phyloP scores from a whole-genome alignment of 2,329 filamentous ascomycete genomes.

The Penicillium sp. region DNA sequence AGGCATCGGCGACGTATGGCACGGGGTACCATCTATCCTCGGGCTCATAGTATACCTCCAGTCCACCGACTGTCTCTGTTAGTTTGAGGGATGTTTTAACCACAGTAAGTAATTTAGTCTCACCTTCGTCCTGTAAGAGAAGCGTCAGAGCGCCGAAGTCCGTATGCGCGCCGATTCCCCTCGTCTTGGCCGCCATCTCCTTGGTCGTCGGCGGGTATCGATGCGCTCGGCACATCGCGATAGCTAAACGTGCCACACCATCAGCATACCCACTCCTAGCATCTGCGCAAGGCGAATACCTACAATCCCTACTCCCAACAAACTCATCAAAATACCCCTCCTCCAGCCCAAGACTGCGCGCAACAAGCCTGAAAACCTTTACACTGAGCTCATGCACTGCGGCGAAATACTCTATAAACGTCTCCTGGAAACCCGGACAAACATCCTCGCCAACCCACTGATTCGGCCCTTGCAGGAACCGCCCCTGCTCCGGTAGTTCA shows the following conservation, averaged over 20 bases:
- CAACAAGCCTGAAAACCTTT: slow-evolving; percentile 8
- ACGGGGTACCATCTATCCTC: slow-evolving; percentile 1
- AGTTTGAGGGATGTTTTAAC: background rate
- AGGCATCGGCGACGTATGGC: background rate
- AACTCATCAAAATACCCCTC: slow-evolving; percentile 11
- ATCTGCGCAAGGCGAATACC: background rate
- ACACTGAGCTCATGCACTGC: slow-evolving; percentile 5
- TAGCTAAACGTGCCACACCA: background rate
- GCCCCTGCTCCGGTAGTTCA: background rate
- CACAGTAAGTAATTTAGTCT: background rate
- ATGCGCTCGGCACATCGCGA: slow-evolving; percentile 6
- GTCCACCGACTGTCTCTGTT: slow-evolving; percentile 1
- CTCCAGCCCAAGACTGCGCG: slow-evolving; percentile 1
- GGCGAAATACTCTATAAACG: slow-evolving; percentile 4
- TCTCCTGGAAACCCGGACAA: slow-evolving; percentile 1
- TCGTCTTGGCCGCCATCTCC: slow-evolving; percentile 1
- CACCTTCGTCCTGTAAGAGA: slow-evolving; percentile 8
- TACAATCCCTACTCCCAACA: slow-evolving; percentile 2
- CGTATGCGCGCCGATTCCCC: slow-evolving; percentile 8
- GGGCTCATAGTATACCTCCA: slow-evolving; percentile 7
- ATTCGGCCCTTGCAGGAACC: slow-evolving; percentile 10
- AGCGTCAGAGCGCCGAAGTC: slow-evolving; percentile 7
- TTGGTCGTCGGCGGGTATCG: background rate
- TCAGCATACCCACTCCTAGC: background rate
- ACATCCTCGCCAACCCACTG: slow-evolving; percentile 8